Percentiles rank a stretch among this genome's conserved stretches.
Conservation (phyloP, 1,139 yeast genomes). For the Saccharomyces hybrid region DNA sequence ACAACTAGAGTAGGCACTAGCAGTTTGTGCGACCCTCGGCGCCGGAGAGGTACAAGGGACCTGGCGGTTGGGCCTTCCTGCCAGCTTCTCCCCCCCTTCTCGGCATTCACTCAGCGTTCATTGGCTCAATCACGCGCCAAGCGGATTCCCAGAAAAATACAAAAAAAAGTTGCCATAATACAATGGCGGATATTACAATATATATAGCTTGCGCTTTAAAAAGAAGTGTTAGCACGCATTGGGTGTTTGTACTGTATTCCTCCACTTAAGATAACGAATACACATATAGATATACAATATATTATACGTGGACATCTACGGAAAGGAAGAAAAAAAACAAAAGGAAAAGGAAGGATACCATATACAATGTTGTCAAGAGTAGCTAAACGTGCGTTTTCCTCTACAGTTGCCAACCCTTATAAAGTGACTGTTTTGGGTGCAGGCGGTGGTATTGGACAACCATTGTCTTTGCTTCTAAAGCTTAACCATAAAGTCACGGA, state of each 20-base stretch:
- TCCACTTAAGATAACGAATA: background rate
- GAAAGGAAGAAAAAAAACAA: background rate
- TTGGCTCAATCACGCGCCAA: background rate
- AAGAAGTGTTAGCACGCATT: background rate
- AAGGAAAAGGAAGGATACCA: background rate
- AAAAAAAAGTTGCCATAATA: background rate
- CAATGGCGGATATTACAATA: background rate
- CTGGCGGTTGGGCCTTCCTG: background rate
- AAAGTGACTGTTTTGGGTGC: slow-evolving; percentile 92
- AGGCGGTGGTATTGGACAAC: slow-evolving; percentile 99
- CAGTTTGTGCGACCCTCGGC: background rate
- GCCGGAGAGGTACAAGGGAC: background rate
- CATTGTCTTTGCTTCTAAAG: slow-evolving; percentile 83
- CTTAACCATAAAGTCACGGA: slow-evolving; percentile 78
- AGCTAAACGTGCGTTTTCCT: slow-evolving; percentile 61
- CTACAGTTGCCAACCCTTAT: slow-evolving; percentile 57
- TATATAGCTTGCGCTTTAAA: background rate
- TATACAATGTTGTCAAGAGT: slow-evolving; percentile 18
- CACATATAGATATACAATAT: background rate
- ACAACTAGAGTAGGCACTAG: background rate
- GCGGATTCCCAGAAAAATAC: background rate
- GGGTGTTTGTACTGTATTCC: background rate
- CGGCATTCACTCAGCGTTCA: background rate
- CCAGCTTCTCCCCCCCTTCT: background rate
- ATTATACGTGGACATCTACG: background rate